Conservation (phyloP, 169 alveolate species). For the Cyclospora cayetanensis region DNA sequence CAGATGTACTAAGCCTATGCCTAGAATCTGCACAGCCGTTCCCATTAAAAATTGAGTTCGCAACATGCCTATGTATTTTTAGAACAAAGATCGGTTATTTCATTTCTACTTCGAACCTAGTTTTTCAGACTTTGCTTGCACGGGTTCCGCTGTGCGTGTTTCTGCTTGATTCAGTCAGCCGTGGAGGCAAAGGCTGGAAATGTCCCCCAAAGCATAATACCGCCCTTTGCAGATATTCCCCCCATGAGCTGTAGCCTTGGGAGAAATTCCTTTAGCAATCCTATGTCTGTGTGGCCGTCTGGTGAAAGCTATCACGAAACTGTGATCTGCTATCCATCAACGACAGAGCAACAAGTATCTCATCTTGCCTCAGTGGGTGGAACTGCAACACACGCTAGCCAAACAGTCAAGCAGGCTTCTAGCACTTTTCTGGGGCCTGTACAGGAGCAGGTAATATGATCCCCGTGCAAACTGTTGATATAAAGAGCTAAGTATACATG, state of each 20-base stretch:
- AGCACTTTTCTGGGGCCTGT: neutral
- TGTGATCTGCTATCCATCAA: too few species aligned
- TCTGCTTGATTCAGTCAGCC: neutral
- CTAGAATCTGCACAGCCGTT: neutral
- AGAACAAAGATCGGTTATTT: neutral
- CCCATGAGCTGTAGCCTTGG: constrained; percentile 1
- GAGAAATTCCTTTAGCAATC: neutral
- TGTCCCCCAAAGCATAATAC: neutral
- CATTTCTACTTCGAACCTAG: neutral
- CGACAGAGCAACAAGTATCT: too few species aligned
- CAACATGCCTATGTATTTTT: neutral
- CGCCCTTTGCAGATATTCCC: constrained; percentile 27
- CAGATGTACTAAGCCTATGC: too few species aligned
- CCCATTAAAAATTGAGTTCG: neutral
- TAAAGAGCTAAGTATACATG: too few species aligned
- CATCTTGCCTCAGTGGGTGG: too few species aligned
- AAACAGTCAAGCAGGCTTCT: neutral
- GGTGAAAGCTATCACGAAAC: constrained; percentile 42
- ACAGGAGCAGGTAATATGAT: neutral
- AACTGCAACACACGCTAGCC: too few species aligned
- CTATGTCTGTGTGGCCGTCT: constrained; percentile 29
- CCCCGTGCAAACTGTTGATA: neutral
- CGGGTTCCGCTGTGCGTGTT: neutral
- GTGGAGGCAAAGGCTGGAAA: neutral
- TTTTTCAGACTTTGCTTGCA: neutral